Percentiles rank a stretch among this genome's conserved stretches.
Evolutionary conservation across 495 filamentous ascomycete species (phyloP).

Genomic region (Corynascus novoguineensis): DNA sequence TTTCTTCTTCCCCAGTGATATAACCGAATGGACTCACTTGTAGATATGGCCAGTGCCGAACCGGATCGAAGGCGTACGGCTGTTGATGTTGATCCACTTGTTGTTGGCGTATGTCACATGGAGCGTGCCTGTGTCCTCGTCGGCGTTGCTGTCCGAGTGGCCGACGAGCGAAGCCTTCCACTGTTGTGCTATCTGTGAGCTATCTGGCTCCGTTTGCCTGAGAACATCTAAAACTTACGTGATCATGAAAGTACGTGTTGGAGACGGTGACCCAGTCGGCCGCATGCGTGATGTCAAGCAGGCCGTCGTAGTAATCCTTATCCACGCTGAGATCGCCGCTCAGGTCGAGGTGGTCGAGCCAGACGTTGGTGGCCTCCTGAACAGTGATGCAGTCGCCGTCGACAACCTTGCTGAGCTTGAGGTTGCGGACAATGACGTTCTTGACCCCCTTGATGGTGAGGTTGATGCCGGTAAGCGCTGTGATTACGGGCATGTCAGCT

Average conservation of each 20-base stretch:
- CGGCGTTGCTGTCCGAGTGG: slow-evolving; percentile 3
- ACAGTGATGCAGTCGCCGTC: neutral
- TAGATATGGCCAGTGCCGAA: slow-evolving; percentile 4
- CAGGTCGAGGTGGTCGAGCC: slow-evolving; percentile 5
- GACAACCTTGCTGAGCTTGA: slow-evolving; percentile 3
- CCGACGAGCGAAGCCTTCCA: slow-evolving; percentile 8
- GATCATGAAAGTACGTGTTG: slow-evolving; percentile 2
- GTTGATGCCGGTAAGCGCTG: neutral
- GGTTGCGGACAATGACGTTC: slow-evolving; percentile 5
- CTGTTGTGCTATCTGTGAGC: neutral
- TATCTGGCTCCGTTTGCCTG: neutral
- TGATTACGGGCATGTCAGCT: neutral
- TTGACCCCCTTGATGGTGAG: neutral
- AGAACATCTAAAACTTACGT: neutral
- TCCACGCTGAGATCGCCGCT: neutral
- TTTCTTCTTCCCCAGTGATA: no score
- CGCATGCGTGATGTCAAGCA: slow-evolving; percentile 1
- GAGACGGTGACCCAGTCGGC: slow-evolving; percentile 4
- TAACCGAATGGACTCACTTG: neutral
- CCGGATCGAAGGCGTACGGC: slow-evolving; percentile 1
- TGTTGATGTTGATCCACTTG: slow-evolving; percentile 1
- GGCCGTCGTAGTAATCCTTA: slow-evolving; percentile 6
- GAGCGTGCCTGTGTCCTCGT: slow-evolving; percentile 2
- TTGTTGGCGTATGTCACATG: slow-evolving; percentile 3
- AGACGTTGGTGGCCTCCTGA: neutral